Base-by-base conservation (phyloP, 2,329 filamentous ascomycete species). In the Scytalidium sp. region DNA sequence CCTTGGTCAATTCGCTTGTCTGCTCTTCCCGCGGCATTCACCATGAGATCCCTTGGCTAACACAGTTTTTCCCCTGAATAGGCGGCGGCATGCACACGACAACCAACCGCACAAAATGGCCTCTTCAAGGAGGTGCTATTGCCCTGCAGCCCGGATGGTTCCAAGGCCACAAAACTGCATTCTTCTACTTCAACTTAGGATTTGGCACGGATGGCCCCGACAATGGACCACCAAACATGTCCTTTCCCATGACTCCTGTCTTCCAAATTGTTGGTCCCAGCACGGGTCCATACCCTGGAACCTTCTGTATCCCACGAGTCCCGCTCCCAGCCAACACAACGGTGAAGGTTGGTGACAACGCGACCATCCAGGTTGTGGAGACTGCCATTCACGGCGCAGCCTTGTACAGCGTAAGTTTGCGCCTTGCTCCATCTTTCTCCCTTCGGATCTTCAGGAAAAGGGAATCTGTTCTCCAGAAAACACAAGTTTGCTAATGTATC, bases 131-230 rank as follows among this genome's bases (percentile, higher is more conserved):
- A 59, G 94, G 94, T 54, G 90, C 91, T n/a, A 64, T 99, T 53
- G 81, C 90, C 45, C 79, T 97, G 62, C 93, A 97, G 65, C 94
- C 94, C 0, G 94, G 93, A 63, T 97, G 94, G 94, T 97, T 97
- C 75, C 84, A 85, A 51, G 94, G 94, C 56, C 94, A 97, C 68
- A 69, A 80, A 29, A 85, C 83, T 5, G 93, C 91, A 17, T 81
- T 90, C 60, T 79, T 96, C 65, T 96, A 96, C 72, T 75, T 97
- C 71, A 97, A 97, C 74, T 78, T 97, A 49, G 94, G 94, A 57
- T 83, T 92, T 57, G 90, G 89, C 56, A 90, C 79, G 27, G 76
- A 79, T 9, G 82, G 80, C 0, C 82, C 83, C 15, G 76, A 79
- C 52, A 48, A 51, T n/a, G 83, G 87, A 7, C 93, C 94, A 1